Conservation (phyloP, 257 asterid genomes). For the Mentha longifolia region DNA sequence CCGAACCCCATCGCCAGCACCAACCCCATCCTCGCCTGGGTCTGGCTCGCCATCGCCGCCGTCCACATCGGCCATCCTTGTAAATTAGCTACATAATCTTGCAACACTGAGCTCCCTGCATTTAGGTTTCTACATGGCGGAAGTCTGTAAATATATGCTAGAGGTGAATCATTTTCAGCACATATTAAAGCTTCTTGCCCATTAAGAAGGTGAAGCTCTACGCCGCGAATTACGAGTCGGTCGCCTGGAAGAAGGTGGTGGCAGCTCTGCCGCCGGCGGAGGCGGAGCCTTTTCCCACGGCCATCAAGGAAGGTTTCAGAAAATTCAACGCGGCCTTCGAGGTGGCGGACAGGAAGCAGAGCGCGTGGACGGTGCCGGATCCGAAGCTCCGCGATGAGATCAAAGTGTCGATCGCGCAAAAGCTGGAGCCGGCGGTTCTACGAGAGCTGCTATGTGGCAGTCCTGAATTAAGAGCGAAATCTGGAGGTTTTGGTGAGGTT, state of each 20-base stretch:
- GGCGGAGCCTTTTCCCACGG: conserved; percentile 36
- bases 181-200: too few species aligned
- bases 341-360: conserved; percentile 56
- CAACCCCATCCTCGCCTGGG: too few species aligned
- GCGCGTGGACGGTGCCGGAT: conserved; percentile 58
- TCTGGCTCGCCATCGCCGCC: too few species aligned
- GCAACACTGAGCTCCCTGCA: too few species aligned
- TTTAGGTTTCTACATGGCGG: too few species aligned
- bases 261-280: conserved; percentile 53
- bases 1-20: too few species aligned
- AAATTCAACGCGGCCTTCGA: conserved; percentile 58
- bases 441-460: conserved; percentile 41
- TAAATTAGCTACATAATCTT: too few species aligned
- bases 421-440: conserved; percentile 61
- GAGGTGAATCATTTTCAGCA: too few species aligned
- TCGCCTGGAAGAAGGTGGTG: conserved; percentile 60
- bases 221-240: conserved; percentile 55
- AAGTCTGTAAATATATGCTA: too few species aligned
- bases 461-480: conserved; percentile 45
- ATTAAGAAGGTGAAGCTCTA: conserved; percentile 62
- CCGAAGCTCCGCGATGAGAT: conserved; percentile 65
- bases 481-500: conserved; percentile 51
- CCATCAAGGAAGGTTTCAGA: conserved; percentile 44
- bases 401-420: conserved; percentile 56
- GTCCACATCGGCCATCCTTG: too few species aligned